Conservation (phyloP, 2,329 filamentous ascomycete genomes). For the Aspergillus sp. region DNA sequence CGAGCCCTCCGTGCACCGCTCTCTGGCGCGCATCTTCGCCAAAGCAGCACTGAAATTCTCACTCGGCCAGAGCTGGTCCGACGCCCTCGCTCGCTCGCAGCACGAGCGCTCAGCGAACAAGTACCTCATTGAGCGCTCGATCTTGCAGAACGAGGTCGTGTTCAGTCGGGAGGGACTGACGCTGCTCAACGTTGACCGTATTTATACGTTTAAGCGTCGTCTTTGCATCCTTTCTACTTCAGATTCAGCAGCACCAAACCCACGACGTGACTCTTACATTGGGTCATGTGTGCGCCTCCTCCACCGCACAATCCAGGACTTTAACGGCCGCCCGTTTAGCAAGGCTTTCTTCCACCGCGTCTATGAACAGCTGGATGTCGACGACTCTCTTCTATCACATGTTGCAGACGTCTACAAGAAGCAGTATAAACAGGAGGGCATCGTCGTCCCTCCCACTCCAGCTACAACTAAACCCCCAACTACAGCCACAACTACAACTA, state of each 20-base stretch:
- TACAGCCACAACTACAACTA: no score
- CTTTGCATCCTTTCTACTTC: slow-evolving; percentile 38
- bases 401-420: slow-evolving; percentile 37
- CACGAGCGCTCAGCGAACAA: slow-evolving; percentile 37
- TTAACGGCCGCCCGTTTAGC: slow-evolving; percentile 43
- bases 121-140: slow-evolving; percentile 44
- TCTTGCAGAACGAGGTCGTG: slow-evolving; percentile 46
- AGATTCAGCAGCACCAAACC: slow-evolving; percentile 17
- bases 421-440: slow-evolving; percentile 38
- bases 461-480: no score
- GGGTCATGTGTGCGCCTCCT: slow-evolving; percentile 42
- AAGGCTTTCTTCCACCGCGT: slow-evolving; percentile 45
- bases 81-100: slow-evolving; percentile 38
- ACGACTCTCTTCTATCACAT: slow-evolving; percentile 36
- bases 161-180: slow-evolving; percentile 47
- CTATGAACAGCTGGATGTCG: slow-evolving; percentile 43
- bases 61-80: slow-evolving; percentile 39
- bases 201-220: slow-evolving; percentile 46
- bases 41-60: slow-evolving; percentile 40
- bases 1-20: slow-evolving; percentile 30
- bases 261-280: slow-evolving; percentile 36
- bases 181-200: slow-evolving; percentile 45
- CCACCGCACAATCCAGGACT: slow-evolving; percentile 41
- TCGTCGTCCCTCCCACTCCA: slow-evolving; percentile 30
- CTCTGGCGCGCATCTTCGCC: slow-evolving; percentile 34